Percentiles rank a stretch among this genome's conserved stretches.
Conservation (phyloP, 2,329 filamentous ascomycete species). For the Fusarium anthophilum region DNA sequence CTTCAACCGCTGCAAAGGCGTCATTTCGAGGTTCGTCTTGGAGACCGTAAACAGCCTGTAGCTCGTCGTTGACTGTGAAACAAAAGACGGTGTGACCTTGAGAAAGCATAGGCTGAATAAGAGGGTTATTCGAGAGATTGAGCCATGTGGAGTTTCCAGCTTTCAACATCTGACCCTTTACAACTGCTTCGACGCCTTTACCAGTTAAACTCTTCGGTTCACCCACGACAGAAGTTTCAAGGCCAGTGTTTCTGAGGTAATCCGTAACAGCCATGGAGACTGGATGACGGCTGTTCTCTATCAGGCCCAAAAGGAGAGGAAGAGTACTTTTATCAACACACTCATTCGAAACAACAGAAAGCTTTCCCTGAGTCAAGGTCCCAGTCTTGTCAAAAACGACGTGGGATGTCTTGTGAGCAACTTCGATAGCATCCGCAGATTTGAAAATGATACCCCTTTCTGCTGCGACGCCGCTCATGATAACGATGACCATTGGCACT, state of each 20-base stretch:
- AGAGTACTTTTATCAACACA: not conserved
- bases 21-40: slow-evolving; percentile 58
- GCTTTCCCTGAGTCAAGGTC: slow-evolving; percentile 71
- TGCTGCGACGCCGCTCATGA: slow-evolving; percentile 74
- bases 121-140: slow-evolving; percentile 40
- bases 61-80: slow-evolving; percentile 50
- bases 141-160: slow-evolving; percentile 65
- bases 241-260: slow-evolving; percentile 47
- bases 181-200: slow-evolving; percentile 55
- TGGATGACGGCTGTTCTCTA: slow-evolving; percentile 60
- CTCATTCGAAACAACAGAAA: slow-evolving; percentile 51
- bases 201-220: slow-evolving; percentile 54
- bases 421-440: slow-evolving; percentile 70
- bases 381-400: slow-evolving; percentile 86
- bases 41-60: slow-evolving; percentile 57
- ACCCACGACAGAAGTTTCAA: slow-evolving; percentile 34
- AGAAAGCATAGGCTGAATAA: slow-evolving; percentile 48
- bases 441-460: slow-evolving; percentile 75
- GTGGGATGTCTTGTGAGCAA: slow-evolving; percentile 68
- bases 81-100: slow-evolving; percentile 58
- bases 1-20: slow-evolving; percentile 47
- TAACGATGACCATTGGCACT: slow-evolving; percentile 81
- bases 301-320: slow-evolving; percentile 44
- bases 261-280: slow-evolving; percentile 59
- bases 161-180: slow-evolving; percentile 45